Conservation (phyloP, 2,329 filamentous ascomycete species). For the Scytalidium sp. region DNA sequence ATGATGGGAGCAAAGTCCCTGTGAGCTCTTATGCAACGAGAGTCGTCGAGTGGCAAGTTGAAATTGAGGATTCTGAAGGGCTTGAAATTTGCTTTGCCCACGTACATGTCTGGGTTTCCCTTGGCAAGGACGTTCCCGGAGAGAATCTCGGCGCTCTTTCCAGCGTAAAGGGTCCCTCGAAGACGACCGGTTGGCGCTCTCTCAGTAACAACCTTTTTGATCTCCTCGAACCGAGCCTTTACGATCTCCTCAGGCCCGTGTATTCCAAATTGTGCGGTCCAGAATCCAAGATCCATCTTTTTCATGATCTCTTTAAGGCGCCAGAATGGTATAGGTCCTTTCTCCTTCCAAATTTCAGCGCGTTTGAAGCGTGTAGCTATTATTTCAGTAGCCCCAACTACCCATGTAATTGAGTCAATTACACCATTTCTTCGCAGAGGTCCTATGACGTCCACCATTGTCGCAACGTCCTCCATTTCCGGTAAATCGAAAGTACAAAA, state of each 20-base stretch:
- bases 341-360: conserved; percentile 40
- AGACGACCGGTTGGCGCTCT: conserved; percentile 36
- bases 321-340: conserved; percentile 43
- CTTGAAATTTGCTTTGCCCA: conserved; percentile 4
- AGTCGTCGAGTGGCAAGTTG: conserved; percentile 1
- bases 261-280: conserved; percentile 43
- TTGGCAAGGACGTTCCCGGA: conserved; percentile 28
- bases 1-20: conserved; percentile 7
- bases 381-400: no score
- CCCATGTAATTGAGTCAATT: no score
- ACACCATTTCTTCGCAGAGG: conserved; percentile 41
- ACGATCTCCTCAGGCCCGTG: conserved; percentile 40
- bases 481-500: conserved; percentile 43
- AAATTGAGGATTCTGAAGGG: conserved; percentile 5
- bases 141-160: conserved; percentile 33
- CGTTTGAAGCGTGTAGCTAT: conserved; percentile 39
- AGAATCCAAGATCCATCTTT: conserved; percentile 39
- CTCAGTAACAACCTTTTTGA: conserved; percentile 30
- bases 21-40: conserved; percentile 5
- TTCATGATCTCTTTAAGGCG: conserved; percentile 38
- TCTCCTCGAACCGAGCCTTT: conserved; percentile 42
- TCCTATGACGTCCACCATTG: conserved; percentile 41
- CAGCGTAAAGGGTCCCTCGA: conserved; percentile 33
- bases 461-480: conserved; percentile 41
- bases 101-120: conserved; percentile 2